Evolutionary conservation across 192 early-diverging fungal genomes (phyloP).

Genomic region (Backusella liffmaniae): DNA sequence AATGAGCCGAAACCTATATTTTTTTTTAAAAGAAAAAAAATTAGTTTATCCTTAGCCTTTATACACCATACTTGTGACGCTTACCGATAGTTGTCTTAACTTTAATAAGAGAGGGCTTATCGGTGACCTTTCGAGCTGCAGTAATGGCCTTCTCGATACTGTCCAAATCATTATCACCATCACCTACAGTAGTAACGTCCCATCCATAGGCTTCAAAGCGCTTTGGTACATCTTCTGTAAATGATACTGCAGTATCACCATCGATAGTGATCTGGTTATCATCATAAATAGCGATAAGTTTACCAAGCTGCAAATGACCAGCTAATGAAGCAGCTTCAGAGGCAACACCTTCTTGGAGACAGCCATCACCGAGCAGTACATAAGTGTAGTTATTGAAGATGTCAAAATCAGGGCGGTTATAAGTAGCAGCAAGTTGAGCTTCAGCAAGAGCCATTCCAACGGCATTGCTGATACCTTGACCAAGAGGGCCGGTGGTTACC

Average conservation of each 20-base stretch:
- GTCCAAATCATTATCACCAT: constrained; percentile 80
- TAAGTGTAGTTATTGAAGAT: constrained; percentile 88
- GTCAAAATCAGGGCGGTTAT: constrained; percentile 85
- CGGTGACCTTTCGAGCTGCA: constrained; percentile 77
- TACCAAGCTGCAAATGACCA: constrained; percentile 84
- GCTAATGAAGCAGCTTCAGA: constrained; percentile 72
- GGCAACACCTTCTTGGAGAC: constrained; percentile 96
- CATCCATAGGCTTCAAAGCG: constrained; percentile 94
- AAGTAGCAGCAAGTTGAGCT: constrained; percentile 85
- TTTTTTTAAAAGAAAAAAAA: neutral
- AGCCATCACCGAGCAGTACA: constrained; percentile 89
- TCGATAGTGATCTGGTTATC: constrained; percentile 97
- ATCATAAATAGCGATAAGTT: constrained; percentile 94
- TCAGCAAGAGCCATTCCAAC: constrained; percentile 92
- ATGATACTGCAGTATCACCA: constrained; percentile 79
- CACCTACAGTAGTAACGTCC: constrained; percentile 73
- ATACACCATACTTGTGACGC: neutral
- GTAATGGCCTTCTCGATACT: constrained; percentile 74
- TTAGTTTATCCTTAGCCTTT: neutral
- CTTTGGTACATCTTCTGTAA: constrained; percentile 88
- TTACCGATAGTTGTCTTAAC: constrained; percentile 90
- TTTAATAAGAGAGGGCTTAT: constrained; percentile 89
- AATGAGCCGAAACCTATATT: constrained; percentile 71
- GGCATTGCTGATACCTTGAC: constrained; percentile 86
- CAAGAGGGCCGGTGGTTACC: constrained; percentile 96